Base-by-base conservation (phyloP, 2,329 filamentous ascomycete genomes). In the Westerdykella aurantiaca region DNA sequence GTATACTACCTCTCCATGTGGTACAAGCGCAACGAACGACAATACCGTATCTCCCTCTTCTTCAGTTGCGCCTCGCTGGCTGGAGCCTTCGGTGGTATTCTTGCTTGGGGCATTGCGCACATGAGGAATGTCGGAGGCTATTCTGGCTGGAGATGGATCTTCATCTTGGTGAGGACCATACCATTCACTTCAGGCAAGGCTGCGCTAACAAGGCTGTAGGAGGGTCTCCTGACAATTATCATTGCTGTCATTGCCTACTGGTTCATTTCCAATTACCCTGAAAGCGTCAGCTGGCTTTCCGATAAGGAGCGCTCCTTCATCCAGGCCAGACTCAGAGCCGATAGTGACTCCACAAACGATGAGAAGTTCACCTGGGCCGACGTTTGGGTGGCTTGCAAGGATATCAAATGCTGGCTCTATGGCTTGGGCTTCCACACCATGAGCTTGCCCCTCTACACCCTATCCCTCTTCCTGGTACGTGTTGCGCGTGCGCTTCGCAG, bases 391-490 rank as follows among this genome's bases (percentile, higher is more conserved):
- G 85, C 85, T 0, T 62, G 87, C 34, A 78, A 73, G 41, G 64
- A 67, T 29, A 39, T 58, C 33, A 66, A 67, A 39, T 50, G 62
- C 5, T 66, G 63, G 64, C 72, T 89, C 0, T 89, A 89, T 51
- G 82, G 83, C 0, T 61, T 86, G 0, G 78, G 76, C 0, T 88
- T 86, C 53, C 84, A 88, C 59, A 86, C 83, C 5, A 81, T 88
- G 73, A 84, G 80, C 44, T 64, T 89, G 6, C 66, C 66, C 0
- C 44, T 69, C 1, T 69, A 68, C 42, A 68, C 64, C 0, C 42
- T 69, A 10, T 67, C 64, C 13, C 52, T 69, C 2, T 69, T 69
- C 35, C 38, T 69, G 33, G 63, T 66, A 53, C 43, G 73, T 76
- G 21, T 82, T 83, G 4, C 0, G 61, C 86, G 25, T 75, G 69